Evolutionary conservation across 139 green algal genomes (phyloP).

Genomic region (Coccomyxa sp.): DNA sequence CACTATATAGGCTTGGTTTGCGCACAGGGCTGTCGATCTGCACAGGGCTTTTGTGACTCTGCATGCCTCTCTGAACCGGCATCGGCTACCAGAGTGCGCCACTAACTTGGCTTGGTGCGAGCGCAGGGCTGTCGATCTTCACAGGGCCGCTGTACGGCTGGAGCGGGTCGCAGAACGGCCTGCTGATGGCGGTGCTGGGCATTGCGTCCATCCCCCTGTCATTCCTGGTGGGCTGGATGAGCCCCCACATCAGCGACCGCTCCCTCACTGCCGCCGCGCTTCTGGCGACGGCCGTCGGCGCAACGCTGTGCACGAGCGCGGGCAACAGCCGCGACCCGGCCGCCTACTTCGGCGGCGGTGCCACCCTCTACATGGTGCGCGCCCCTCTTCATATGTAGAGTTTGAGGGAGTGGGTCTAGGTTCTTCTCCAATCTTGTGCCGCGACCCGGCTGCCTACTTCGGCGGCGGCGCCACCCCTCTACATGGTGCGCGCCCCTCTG

Average conservation of each 20-base stretch:
- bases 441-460: not conserved
- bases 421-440: too few species aligned
- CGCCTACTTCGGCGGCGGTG: not conserved
- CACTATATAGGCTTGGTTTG: too few species aligned
- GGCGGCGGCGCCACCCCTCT: not conserved
- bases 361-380: not conserved
- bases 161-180: not conserved
- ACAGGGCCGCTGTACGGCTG: not conserved
- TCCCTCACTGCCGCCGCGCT: not conserved
- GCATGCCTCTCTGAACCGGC: too few species aligned
- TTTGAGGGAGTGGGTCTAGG: too few species aligned
- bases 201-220: not conserved
- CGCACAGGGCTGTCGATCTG: too few species aligned
- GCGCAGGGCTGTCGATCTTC: not conserved
- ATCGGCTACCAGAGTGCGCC: too few species aligned
- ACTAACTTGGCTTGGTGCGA: too few species aligned
- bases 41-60: too few species aligned
- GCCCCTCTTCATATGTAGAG: too few species aligned
- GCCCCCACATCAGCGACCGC: not conserved
- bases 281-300: not conserved
- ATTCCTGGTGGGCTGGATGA: not conserved
- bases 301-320: not conserved
- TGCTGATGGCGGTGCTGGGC: not conserved
- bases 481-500: not conserved
- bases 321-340: not conserved